phyloP scores from a whole-genome alignment of 225 moss, liverwort and hornwort species.

The Lunularia cruciata region DNA sequence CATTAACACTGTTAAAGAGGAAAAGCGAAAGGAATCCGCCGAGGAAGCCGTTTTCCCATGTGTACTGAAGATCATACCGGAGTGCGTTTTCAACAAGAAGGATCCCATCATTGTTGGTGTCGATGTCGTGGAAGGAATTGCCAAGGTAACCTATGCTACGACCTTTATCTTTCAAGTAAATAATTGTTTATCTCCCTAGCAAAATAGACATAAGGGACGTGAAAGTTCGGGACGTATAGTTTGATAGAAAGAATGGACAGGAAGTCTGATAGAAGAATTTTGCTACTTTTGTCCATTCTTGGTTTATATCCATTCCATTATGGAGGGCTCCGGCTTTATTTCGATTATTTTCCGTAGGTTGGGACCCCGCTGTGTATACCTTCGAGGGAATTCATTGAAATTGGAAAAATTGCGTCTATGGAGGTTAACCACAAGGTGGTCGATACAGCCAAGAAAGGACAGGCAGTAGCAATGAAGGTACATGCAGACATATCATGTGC shows the following conservation, averaged over 20 bases:
- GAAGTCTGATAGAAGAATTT: neutral
- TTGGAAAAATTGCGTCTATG: slow-evolving; percentile 97
- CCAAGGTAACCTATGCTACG: slow-evolving; percentile 59
- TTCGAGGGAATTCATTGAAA: slow-evolving; percentile 85
- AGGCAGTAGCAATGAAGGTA: slow-evolving; percentile 96
- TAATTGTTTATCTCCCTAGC: too few relatives aligned
- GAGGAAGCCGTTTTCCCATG: slow-evolving; percentile 99
- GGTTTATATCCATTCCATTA: too few relatives aligned
- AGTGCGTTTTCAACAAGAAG: slow-evolving; percentile 97
- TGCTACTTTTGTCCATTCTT: too few relatives aligned
- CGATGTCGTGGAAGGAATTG: slow-evolving; percentile 86
- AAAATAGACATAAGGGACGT: too few relatives aligned
- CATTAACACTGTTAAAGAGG: slow-evolving; percentile 81
- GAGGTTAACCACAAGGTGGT: slow-evolving; percentile 98
- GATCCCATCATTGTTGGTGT: slow-evolving; percentile 98
- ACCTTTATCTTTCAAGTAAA: too few relatives aligned
- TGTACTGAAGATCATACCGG: slow-evolving; percentile 87
- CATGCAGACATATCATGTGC: too few relatives aligned
- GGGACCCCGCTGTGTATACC: slow-evolving; percentile 95
- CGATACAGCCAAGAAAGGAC: slow-evolving; percentile 93
- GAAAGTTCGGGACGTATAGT: too few relatives aligned
- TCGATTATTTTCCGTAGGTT: too few relatives aligned
- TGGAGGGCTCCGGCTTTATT: too few relatives aligned
- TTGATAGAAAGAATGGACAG: too few relatives aligned
- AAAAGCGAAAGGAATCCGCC: slow-evolving; percentile 93